Percentiles rank a stretch among this genome's conserved stretches.
phyloP scores from a whole-genome alignment of 106 monocot species.

The Platanthera guangdongensis region DNA sequence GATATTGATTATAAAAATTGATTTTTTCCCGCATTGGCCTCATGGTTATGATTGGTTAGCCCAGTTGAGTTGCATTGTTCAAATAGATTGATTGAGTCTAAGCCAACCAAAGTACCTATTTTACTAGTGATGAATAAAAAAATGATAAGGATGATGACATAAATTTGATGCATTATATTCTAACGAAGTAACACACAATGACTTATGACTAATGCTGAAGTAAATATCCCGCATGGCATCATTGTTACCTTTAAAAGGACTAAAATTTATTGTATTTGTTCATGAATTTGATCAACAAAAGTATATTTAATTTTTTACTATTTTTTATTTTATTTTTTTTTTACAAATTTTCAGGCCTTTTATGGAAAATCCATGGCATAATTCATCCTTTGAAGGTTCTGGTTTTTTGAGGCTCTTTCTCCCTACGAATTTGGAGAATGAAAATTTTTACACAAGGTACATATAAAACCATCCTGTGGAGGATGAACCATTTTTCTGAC shows the following conservation, averaged over 20 bases:
- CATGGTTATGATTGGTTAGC: too few species aligned
- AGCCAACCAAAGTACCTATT: neutral
- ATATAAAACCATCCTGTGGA: neutral
- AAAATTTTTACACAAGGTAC: constrained; percentile 70
- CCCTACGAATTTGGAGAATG: constrained; percentile 66
- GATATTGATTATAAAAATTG: too few species aligned
- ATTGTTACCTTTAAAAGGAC: neutral
- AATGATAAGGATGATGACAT: neutral
- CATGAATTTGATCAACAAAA: neutral
- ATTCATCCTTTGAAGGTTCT: constrained; percentile 84
- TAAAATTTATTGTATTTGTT: neutral
- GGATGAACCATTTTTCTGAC: neutral
- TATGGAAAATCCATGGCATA: constrained; percentile 98
- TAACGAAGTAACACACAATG: neutral
- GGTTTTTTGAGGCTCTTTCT: constrained; percentile 87
- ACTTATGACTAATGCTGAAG: neutral
- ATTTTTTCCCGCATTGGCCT: too few species aligned
- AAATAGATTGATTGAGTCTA: too few species aligned
- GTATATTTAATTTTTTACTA: neutral
- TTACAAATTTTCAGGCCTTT: constrained; percentile 32
- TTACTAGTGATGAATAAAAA: neutral
- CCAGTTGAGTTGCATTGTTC: too few species aligned
- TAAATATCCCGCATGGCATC: neutral
- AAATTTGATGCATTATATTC: neutral
- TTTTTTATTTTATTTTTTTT: neutral